Percentiles rank a stretch among this genome's conserved stretches.
Evolutionary conservation across 2,329 filamentous ascomycete species (phyloP).

Genomic region (Waltergamsia citrina): DNA sequence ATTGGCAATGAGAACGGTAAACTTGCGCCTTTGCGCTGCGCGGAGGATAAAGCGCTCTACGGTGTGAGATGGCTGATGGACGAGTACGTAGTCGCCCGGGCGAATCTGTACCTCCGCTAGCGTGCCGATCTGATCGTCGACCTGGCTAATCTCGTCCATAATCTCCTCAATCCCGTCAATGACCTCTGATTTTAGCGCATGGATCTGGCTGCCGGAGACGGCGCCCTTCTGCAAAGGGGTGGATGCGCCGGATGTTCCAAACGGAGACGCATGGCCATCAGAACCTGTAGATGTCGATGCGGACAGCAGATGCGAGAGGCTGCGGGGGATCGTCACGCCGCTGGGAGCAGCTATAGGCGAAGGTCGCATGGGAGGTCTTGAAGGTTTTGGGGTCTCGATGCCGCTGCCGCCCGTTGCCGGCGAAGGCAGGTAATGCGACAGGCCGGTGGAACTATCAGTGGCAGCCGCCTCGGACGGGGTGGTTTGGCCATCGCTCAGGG

Average conservation of each 20-base stretch:
- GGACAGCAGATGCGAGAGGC: conserved; percentile 78
- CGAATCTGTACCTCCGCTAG: conserved; percentile 89
- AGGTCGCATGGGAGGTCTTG: conserved; percentile 35
- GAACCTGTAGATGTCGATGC: conserved; percentile 46
- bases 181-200: conserved; percentile 80
- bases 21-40: conserved; percentile 81
- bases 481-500: conserved; percentile 48
- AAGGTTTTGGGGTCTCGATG: neutral
- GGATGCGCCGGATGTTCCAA: conserved; percentile 36
- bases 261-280: conserved; percentile 32
- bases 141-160: conserved; percentile 74
- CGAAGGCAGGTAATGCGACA: too few relatives aligned
- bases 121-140: conserved; percentile 85
- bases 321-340: conserved; percentile 59
- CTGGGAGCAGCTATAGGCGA: conserved; percentile 51
- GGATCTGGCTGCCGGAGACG: conserved; percentile 32
- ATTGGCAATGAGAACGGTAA: conserved; percentile 80
- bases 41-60: conserved; percentile 85
- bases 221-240: conserved; percentile 30
- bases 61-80: conserved; percentile 75
- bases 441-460: conserved; percentile 5
- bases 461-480: too few relatives aligned
- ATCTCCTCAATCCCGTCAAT: conserved; percentile 83
- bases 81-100: conserved; percentile 84
- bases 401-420: too few relatives aligned